A percentile compares a stretch with the other conserved stretches of the same genome.
phyloP scores from a whole-genome alignment of 169 alveolate species.

The Plasmodium gallinaceum region DNA sequence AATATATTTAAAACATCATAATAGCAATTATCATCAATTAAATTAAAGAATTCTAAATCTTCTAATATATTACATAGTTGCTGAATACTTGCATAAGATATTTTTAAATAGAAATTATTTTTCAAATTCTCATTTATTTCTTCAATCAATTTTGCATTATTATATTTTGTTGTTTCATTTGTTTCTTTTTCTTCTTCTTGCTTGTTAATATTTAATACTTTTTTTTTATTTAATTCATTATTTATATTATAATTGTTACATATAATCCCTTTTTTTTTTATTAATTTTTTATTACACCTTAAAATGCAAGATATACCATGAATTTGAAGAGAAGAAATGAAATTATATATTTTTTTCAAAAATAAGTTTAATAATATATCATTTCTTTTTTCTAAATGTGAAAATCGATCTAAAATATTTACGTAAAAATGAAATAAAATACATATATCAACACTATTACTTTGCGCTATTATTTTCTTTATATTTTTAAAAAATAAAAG shows the following conservation, averaged over 20 bases:
- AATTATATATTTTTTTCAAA: slow-evolving; percentile 19
- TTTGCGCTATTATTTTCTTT: slow-evolving; percentile 11
- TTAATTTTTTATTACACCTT: slow-evolving; percentile 60
- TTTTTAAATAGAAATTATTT: slow-evolving; percentile 38
- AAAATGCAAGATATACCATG: slow-evolving; percentile 62
- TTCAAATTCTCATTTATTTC: slow-evolving; percentile 16
- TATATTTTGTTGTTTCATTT: not conserved
- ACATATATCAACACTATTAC: slow-evolving; percentile 44
- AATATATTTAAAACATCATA: slow-evolving; percentile 51
- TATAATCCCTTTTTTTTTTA: not conserved
- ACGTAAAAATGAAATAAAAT: slow-evolving; percentile 66
- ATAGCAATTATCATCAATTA: slow-evolving; percentile 61
- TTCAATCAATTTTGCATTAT: slow-evolving; percentile 11
- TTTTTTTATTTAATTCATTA: not conserved
- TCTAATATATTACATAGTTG: slow-evolving; percentile 64
- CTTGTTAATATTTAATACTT: not conserved
- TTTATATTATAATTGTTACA: not conserved
- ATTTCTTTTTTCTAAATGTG: not conserved
- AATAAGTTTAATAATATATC: slow-evolving; percentile 21
- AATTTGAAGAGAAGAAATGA: slow-evolving; percentile 22
- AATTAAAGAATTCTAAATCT: slow-evolving; percentile 52
- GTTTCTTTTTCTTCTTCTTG: not conserved
- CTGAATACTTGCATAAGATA: slow-evolving; percentile 37
- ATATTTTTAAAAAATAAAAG: slow-evolving; percentile 63
- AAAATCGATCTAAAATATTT: slow-evolving; percentile 6